These are phyloP conservation scores for Vinca minor DNA, from an alignment of 257 asterid genomes.

Conservation along the genomic window DNA sequence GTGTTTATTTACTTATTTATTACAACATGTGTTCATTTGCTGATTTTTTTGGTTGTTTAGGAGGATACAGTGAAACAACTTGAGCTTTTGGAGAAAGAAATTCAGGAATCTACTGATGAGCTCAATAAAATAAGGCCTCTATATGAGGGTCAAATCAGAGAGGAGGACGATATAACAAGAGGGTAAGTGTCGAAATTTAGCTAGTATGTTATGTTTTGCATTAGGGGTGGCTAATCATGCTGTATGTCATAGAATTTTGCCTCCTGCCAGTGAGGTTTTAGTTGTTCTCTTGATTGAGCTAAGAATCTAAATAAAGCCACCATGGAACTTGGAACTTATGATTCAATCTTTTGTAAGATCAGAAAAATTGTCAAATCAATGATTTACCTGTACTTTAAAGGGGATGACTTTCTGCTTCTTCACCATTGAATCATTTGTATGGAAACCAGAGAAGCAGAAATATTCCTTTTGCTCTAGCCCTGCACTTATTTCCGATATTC, in stretches of 20 bases:
- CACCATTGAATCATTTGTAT: not conserved
- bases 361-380: not conserved
- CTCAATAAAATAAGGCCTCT: constrained; percentile 48
- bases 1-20: not conserved
- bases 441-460: not conserved
- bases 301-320: not conserved
- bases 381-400: constrained; percentile 7
- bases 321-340: not conserved
- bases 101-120: constrained; percentile 57
- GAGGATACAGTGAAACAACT: constrained; percentile 81
- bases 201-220: not conserved
- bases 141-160: constrained; percentile 55
- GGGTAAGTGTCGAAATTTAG: constrained; percentile 37
- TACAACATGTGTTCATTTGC: constrained; percentile 8
- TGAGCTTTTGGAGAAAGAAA: constrained; percentile 66
- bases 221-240: not conserved
- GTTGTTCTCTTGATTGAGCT: not conserved
- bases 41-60: constrained; percentile 37
- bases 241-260: not conserved
- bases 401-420: not conserved
- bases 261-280: not conserved
- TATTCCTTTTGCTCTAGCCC: not conserved
- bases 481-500: not conserved
- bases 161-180: constrained; percentile 81
- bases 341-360: not conserved